Conservation (phyloP, 1,284 basidiomycete species). For the Gomphus bonarii region DNA sequence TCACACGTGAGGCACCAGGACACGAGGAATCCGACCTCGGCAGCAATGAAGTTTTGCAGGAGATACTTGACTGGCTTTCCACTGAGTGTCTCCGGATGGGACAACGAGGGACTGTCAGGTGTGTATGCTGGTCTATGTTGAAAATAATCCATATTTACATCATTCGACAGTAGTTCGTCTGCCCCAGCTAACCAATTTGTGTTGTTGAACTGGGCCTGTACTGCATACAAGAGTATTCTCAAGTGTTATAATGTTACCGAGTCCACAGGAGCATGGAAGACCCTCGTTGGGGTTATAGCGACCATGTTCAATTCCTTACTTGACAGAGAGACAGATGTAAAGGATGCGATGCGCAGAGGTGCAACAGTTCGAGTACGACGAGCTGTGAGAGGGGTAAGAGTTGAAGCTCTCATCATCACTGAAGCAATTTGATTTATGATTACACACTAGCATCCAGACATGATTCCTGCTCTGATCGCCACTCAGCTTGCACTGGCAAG, state of each 20-base stretch:
- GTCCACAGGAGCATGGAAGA: conserved; percentile 35
- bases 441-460: conserved; percentile 21
- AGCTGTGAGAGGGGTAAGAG: conserved; percentile 48
- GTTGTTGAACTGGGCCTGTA: conserved; percentile 65
- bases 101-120: conserved; percentile 42
- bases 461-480: conserved; percentile 37
- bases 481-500: conserved; percentile 42
- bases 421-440: background rate
- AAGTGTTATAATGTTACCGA: conserved; percentile 26
- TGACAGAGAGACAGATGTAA: conserved; percentile 38
- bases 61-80: conserved; percentile 63
- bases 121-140: conserved; percentile 14
- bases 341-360: conserved; percentile 49
- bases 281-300: conserved; percentile 44
- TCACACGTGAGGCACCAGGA: conserved; percentile 40
- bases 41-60: conserved; percentile 41
- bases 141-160: background rate
- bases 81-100: conserved; percentile 48
- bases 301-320: conserved; percentile 49
- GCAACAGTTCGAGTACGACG: conserved; percentile 50
- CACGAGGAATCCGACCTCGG: conserved; percentile 23
- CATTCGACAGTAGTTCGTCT: conserved; percentile 25
- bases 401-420: background rate
- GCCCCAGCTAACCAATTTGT: conserved; percentile 59
- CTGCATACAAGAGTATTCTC: conserved; percentile 46